Base-by-base conservation (phyloP, 495 filamentous ascomycete genomes). In the Oidiodendron maius region DNA sequence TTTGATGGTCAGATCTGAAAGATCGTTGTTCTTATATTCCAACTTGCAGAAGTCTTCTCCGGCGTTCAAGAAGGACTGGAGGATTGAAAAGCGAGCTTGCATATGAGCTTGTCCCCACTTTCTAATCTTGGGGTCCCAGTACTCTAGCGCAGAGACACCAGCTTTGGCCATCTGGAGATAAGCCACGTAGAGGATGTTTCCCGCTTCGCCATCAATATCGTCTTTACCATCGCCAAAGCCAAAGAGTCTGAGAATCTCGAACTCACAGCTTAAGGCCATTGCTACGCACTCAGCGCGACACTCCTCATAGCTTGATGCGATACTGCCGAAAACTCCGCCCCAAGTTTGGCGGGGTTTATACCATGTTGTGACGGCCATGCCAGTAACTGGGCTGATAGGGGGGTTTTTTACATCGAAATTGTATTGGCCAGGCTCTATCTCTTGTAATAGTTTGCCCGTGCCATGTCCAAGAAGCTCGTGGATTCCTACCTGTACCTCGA, bases 61-160 rank as follows among this genome's bases (percentile, higher is more conserved):
- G 2, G 89, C 89, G 28, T 77, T 72, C n/a, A 96, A 76, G 81
- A 97, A 96, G 25, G 82, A 84, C 52, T 83, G 75, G 28, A 98
- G 68, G 60, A 97, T 98, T 51, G 82, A 84, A 68, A 90, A 96
- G 13, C 93, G 85, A 3, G 93, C 93, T 68, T 96, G 90, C 73
- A 88, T 94, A 59, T 98, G 91, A 21, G 89, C 81, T 60, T 96
- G 89, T 10, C 91, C 91, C 91, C 91, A 96, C 67, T 95, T 96
- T 55, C 77, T 69, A 48, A 74, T 82, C 71, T 90, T 81, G 22
- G 87, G 87, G 57, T 95, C 87, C 86, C 86, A 96, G 67, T 85
- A 84, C 56, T 98, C 91, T 16, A 97, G 70, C 1, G 91, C 83
- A 12, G 78, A 69, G 22, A 98, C 69, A 11, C 93, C 93, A 1